Base-by-base conservation (phyloP, 148 eudicot genomes). In the Chenopodium album region DNA sequence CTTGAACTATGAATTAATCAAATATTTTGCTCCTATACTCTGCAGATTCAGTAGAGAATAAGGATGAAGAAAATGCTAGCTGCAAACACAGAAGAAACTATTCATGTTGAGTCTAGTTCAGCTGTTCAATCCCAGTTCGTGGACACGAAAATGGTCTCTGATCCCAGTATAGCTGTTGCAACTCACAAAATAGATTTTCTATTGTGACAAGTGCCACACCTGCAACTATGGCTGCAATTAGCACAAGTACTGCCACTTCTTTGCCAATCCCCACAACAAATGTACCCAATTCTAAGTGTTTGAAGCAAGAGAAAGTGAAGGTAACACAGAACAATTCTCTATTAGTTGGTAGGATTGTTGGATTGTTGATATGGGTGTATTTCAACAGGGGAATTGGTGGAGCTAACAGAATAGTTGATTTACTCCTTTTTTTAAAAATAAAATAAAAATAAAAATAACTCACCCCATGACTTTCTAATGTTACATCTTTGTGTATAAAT, bases 231-330 rank as follows among this genome's bases (percentile, higher is more conserved):
- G 37, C 65, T 54, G 13, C 48, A 23, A 32, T 76, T 3, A 64
- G 9, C 19, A 47, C 77, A 56, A 64, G 5, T 75, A 16, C 81
- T 1, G 76, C 84, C 46, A 77, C 69, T 50, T 78, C 81, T 59
- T 47, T 84, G 54, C 77, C 92, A n/a, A 76, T 75, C 71, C 77
- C 90, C n/a, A 59, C 80, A 5, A 41, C 75, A 65, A 84, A 83
- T 28, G 56, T 78, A 32, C 68, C 87, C 31, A 83, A 76, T 59
- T 68, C 75, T 54, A 89, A 90, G 31, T 84, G 84, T 32, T 86
- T 85, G 59, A 95, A 90, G 72, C 94, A 88, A 72, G 94, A 92
- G 79, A 92, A 85, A 80, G 80, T 84, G 32, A 95, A 91, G 77
- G 94, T 76, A 22, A 82, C 79, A 75, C 82, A 85, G 19, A 86